These are phyloP conservation scores for Pichia norvegensis DNA, from an alignment of 1,139 yeast genomes.

Conservation along the genomic window DNA sequence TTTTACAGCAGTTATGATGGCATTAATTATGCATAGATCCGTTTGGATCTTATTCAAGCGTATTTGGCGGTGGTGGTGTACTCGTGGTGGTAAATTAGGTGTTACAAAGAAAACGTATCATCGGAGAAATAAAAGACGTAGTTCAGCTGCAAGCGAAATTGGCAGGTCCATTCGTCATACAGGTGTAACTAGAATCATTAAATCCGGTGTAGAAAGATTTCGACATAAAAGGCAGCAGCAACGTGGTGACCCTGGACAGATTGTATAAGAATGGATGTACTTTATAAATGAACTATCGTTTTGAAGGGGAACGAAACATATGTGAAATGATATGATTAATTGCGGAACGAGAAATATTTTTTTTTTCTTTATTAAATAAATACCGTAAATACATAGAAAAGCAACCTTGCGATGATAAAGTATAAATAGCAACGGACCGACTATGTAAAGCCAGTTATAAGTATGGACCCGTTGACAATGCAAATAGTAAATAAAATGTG, in stretches of 20 bases:
- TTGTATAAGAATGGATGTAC: background rate
- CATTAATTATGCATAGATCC: conserved; percentile 28
- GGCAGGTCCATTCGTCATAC: background rate
- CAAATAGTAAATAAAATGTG: background rate
- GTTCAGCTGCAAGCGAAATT: background rate
- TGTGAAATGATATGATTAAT: too few relatives aligned
- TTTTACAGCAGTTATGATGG: conserved; percentile 35
- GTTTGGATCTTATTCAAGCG: conserved; percentile 8
- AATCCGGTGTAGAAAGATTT: background rate
- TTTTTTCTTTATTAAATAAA: too few relatives aligned
- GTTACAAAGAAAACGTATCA: background rate
- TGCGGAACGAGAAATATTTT: too few relatives aligned
- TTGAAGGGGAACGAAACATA: too few relatives aligned
- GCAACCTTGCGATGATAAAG: background rate
- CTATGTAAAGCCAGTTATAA: background rate
- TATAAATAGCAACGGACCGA: background rate
- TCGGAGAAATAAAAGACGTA: background rate
- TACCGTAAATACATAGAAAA: background rate
- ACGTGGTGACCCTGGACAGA: background rate
- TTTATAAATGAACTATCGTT: too few relatives aligned
- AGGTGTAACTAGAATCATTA: background rate
- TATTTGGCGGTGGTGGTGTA: background rate
- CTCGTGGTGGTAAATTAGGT: background rate
- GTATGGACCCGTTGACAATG: background rate
- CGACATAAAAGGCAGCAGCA: background rate